Evolutionary conservation across 345 rosid genomes (phyloP).

Genomic region (Eucalyptus virginea): DNA sequence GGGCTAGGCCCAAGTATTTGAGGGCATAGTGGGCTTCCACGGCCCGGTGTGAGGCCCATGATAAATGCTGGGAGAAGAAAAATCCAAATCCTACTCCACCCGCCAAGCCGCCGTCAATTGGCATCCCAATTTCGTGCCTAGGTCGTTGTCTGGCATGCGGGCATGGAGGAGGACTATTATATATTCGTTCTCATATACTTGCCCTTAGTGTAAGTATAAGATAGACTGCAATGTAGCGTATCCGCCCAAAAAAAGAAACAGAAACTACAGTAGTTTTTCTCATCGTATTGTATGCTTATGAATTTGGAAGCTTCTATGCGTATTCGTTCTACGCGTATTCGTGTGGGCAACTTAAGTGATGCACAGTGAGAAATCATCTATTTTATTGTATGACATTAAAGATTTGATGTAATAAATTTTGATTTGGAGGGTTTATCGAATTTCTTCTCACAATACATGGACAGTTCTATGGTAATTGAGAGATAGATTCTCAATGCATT

Average conservation of each 20-base stretch:
- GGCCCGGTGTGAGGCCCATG: background rate
- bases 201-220: background rate
- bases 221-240: background rate
- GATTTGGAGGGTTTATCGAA: background rate
- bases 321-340: background rate
- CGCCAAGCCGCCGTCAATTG: background rate
- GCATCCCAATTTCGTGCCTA: background rate
- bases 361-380: background rate
- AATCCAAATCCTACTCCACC: background rate
- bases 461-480: background rate
- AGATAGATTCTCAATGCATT: background rate
- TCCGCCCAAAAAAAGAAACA: background rate
- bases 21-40: background rate
- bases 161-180: background rate
- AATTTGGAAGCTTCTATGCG: background rate
- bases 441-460: background rate
- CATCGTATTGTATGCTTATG: background rate
- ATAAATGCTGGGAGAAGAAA: background rate
- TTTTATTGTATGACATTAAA: no score
- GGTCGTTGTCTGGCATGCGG: background rate
- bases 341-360: background rate
- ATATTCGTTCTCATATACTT: background rate
- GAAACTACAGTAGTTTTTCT: background rate
- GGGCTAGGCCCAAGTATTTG: background rate
- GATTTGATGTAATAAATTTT: background rate